Base-by-base conservation (phyloP, 2,329 filamentous ascomycete species). In the Venturia effusa region DNA sequence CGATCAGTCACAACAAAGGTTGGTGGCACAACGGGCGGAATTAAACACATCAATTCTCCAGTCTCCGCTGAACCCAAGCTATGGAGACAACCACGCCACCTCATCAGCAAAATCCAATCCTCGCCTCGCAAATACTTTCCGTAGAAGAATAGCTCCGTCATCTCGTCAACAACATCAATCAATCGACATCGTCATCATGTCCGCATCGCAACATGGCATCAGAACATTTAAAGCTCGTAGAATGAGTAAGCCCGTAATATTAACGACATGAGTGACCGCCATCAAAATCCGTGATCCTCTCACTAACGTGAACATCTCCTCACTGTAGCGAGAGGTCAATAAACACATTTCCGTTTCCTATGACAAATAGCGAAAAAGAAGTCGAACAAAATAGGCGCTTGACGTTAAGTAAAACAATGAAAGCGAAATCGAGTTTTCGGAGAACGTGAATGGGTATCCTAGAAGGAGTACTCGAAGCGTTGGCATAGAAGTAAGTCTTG, bases 401-500 rank as follows among this genome's bases (percentile, higher is more conserved):
- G 24, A 13, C 24, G 32, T 55, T 4, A 19, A 55, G 48, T 27
- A 17, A 30, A 57, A 51, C 24, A 8, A 40, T 19, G 10, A 37
- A 22, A 43, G 24, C 3, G 13, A 22, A 59, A 37, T 10, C 10
- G 22, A 17, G 5, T 40, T 60, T 27, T 43, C 13, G n/a, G 27
- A 13, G n/a, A 40, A 40, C 34, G 59, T 37, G 3, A 11, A 27
- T 60, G 59, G 59, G 59, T 60, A 60, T 60, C 59, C 59, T 37
- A n/a, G 34, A n/a, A n/a, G 59, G 59, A 30, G 34, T 60, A 60
- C 59, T 41, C 30, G 40, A 43, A 60, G 40, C 37, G 40, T 60
- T 34, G 15, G 4, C 34, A 40, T 40, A 60, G 17, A n/a, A 4
- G 34, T 27, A 8, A 60, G 10, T 43, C 59, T 60, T 41, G 15